These are phyloP conservation scores for Penicillium herquei DNA, from an alignment of 495 filamentous ascomycete species.

Conservation along the genomic window DNA sequence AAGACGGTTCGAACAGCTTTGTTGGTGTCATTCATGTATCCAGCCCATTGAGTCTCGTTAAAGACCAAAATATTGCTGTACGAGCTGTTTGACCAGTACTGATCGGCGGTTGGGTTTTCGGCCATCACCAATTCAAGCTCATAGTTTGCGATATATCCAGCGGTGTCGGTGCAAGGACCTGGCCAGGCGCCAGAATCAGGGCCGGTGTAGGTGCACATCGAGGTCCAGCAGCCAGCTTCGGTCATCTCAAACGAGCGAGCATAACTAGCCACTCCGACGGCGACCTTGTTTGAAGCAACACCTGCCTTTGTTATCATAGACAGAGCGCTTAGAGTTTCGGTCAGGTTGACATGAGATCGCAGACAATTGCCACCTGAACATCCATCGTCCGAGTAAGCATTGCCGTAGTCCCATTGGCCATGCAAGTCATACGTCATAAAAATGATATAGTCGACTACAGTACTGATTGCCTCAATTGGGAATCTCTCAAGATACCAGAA, in stretches of 20 bases:
- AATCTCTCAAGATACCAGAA: constrained; percentile 36
- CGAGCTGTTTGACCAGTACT: constrained; percentile 6
- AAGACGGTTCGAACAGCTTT: constrained; percentile 13
- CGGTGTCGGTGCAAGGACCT: constrained; percentile 23
- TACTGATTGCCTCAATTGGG: constrained; percentile 22
- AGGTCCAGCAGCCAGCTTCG: constrained; percentile 5
- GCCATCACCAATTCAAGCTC: neutral
- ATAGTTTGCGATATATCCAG: constrained; percentile 18
- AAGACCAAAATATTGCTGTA: constrained; percentile 43
- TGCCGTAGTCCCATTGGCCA: constrained; percentile 9
- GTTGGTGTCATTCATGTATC: constrained; percentile 35
- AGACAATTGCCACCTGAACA: constrained; percentile 23
- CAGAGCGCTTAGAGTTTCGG: constrained; percentile 36
- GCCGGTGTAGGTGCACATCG: constrained; percentile 1
- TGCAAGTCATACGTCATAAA: constrained; percentile 42
- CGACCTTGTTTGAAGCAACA: constrained; percentile 30
- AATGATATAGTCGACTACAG: constrained; percentile 29
- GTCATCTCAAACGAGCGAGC: constrained; percentile 42
- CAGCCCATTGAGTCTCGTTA: constrained; percentile 41
- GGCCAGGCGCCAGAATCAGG: neutral
- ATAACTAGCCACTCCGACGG: constrained; percentile 39
- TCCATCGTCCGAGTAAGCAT: neutral
- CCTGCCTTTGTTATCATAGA: constrained; percentile 46
- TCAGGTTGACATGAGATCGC: constrained; percentile 36
- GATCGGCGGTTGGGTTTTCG: neutral